Conservation (phyloP, 176 grass and related monocot genomes). For the Hordeum marinum region DNA sequence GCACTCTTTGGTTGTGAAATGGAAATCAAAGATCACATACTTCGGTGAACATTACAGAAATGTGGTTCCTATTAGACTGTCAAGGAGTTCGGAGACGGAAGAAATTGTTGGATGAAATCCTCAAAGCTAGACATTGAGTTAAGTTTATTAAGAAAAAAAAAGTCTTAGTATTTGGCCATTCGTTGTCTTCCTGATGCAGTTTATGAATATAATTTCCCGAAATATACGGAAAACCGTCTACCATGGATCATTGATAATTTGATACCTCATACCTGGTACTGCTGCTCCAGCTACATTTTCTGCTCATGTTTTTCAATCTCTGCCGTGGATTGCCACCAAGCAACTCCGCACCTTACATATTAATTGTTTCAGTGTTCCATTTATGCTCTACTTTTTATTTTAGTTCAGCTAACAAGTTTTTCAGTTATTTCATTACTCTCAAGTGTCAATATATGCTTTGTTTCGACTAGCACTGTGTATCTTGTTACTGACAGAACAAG, state of each 20-base stretch:
- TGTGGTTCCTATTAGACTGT: not conserved
- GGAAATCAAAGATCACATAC: not conserved
- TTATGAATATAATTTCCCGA: not conserved
- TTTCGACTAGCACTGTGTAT: not conserved
- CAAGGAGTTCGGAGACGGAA: not conserved
- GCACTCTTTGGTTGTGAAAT: not conserved
- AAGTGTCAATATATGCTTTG: not conserved
- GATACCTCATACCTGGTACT: not conserved
- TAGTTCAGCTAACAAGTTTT: not conserved
- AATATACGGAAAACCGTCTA: not conserved
- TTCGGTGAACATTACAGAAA: not conserved
- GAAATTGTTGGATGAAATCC: not conserved
- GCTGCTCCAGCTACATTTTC: conserved; percentile 6
- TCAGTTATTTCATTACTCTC: not conserved
- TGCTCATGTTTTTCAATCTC: not conserved
- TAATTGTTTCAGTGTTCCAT: not conserved
- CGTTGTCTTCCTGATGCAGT: not conserved
- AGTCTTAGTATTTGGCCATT: not conserved
- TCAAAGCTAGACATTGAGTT: not conserved
- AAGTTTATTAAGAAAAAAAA: not conserved
- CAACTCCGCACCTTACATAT: not conserved
- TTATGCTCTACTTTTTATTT: not conserved
- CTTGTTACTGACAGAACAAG: not conserved
- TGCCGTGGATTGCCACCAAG: not conserved
- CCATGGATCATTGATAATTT: not conserved